A percentile compares a stretch with the other conserved stretches of the same genome.
These are phyloP conservation scores for Pseudocercospora fuligena DNA, from an alignment of 2,329 filamentous ascomycete species.

Conservation along the genomic window DNA sequence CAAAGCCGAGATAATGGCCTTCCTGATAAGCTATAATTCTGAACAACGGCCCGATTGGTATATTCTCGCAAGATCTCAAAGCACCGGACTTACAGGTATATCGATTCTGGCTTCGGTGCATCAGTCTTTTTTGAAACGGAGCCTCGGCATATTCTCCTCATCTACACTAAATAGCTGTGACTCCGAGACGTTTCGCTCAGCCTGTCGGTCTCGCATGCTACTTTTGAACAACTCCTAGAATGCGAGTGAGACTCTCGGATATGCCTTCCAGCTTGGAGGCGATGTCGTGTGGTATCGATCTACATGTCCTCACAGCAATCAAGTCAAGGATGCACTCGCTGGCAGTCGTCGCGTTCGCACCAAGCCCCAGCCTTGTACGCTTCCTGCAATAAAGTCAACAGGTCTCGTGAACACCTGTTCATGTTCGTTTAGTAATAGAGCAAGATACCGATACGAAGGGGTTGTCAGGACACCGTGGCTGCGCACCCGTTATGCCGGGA, in stretches of 20 bases:
- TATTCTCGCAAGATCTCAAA: neutral
- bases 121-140: neutral
- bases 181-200: neutral
- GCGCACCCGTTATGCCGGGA: neutral
- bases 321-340: neutral
- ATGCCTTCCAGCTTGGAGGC: neutral
- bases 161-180: neutral
- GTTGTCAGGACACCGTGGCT: no score
- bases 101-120: neutral
- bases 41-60: neutral
- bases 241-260: neutral
- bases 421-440: neutral
- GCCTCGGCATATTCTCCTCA: no score
- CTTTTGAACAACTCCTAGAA: neutral
- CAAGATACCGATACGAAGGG: neutral
- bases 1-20: constrained; percentile 4
- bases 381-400: neutral
- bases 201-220: neutral
- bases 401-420: constrained; percentile 1
- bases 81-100: neutral
- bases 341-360: no score
- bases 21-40: no score
- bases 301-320: neutral
- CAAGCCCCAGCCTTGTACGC: neutral
- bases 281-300: neutral